Conservation (phyloP, 164 flowering plant species). For the Warburgia ugandensis region DNA sequence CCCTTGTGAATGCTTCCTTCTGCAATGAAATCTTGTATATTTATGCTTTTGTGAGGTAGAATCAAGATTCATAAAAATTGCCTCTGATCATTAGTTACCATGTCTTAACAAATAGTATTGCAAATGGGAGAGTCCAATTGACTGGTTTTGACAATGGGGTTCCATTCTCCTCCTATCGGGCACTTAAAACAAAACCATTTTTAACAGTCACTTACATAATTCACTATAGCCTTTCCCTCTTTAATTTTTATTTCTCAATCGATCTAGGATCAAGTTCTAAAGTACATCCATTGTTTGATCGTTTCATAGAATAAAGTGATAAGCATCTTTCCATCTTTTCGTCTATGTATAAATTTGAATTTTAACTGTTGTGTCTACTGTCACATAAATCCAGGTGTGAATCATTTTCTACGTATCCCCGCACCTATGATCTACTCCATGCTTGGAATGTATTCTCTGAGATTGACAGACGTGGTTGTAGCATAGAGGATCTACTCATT, state of each 20-base stretch:
- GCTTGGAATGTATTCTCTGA: constrained; percentile 70
- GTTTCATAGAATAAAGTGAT: background rate
- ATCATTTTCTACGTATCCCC: constrained; percentile 86
- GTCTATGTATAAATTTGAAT: background rate
- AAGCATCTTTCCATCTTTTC: background rate
- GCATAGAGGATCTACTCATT: constrained; percentile 68
- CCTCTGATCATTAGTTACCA: too few relatives aligned
- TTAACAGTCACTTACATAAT: too few relatives aligned
- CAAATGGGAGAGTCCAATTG: too few relatives aligned
- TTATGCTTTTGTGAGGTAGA: too few relatives aligned
- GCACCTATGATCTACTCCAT: constrained; percentile 89
- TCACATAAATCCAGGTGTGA: constrained; percentile 53
- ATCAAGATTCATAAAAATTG: too few relatives aligned
- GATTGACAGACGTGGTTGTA: constrained; percentile 54
- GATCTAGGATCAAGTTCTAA: background rate
- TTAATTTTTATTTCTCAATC: background rate
- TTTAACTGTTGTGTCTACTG: background rate
- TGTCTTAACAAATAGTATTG: too few relatives aligned
- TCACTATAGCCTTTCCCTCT: background rate
- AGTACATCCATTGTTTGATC: background rate
- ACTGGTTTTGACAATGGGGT: too few relatives aligned
- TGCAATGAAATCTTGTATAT: too few relatives aligned
- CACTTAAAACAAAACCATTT: too few relatives aligned
- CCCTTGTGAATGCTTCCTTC: too few relatives aligned
- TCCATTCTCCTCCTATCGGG: too few relatives aligned